phyloP scores from a whole-genome alignment of 2,329 filamentous ascomycete species.

The Microdochium bolleyi region DNA sequence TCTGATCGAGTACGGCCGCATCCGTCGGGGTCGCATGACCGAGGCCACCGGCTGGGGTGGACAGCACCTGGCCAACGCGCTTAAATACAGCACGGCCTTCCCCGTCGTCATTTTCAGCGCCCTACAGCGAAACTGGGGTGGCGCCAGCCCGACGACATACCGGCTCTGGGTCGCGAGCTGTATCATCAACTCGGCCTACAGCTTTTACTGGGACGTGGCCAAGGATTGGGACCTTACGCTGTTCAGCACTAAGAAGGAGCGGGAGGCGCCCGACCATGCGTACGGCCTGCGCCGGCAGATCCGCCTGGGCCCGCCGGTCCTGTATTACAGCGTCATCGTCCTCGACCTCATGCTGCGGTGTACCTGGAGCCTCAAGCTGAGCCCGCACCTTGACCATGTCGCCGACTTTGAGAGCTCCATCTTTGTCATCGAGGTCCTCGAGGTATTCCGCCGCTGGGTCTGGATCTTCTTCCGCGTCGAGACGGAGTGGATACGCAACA shows the following conservation, averaged over 20 bases:
- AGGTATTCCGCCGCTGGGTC: constrained; percentile 84
- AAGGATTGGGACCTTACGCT: constrained; percentile 95
- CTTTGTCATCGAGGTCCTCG: constrained; percentile 78
- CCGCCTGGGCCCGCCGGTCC: constrained; percentile 59
- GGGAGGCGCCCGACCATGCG: constrained; percentile 57
- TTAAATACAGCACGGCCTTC: constrained; percentile 92
- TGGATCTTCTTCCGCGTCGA: constrained; percentile 97
- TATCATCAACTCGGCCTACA: constrained; percentile 79
- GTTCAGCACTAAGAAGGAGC: constrained; percentile 50
- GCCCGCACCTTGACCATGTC: constrained; percentile 72
- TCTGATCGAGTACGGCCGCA: constrained; percentile 75
- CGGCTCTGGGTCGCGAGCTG: constrained; percentile 64
- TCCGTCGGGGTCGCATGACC: constrained; percentile 48
- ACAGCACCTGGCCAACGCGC: constrained; percentile 84
- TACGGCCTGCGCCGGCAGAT: constrained; percentile 71
- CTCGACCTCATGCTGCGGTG: constrained; percentile 77
- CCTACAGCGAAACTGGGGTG: constrained; percentile 53
- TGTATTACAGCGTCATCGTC: constrained; percentile 77
- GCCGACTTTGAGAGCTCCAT: constrained; percentile 83
- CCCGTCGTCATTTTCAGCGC: constrained; percentile 80
- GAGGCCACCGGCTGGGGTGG: constrained; percentile 64
- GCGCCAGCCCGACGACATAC: constrained; percentile 28
- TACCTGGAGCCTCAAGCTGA: constrained; percentile 87
- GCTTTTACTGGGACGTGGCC: constrained; percentile 97
- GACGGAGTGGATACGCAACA: constrained; percentile 74